Evolutionary conservation across 768 basidiomycete species (phyloP).

Genomic region (Collybiopsis luxurians): DNA sequence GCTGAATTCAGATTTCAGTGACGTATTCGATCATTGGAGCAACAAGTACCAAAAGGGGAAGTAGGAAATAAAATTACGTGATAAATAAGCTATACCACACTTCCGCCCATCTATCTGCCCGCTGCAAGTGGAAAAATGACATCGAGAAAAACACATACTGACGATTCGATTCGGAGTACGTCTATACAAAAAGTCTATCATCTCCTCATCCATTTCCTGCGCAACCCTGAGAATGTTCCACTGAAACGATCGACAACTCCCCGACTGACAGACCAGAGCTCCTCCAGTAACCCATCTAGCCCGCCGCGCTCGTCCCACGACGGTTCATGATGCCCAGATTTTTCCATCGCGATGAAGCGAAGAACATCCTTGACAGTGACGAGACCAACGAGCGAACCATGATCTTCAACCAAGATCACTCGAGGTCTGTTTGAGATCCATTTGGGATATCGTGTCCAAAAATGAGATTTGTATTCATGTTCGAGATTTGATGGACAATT

Average conservation of each 20-base stretch:
- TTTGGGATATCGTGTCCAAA: neutral
- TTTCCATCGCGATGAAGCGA: constrained; percentile 71
- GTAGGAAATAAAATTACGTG: constrained; percentile 2
- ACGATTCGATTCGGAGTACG: neutral
- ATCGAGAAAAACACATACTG: constrained; percentile 28
- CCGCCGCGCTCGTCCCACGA: constrained; percentile 65
- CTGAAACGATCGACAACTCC: constrained; percentile 19
- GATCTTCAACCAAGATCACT: constrained; percentile 91
- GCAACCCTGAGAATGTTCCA: constrained; percentile 11
- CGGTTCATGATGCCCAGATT: constrained; percentile 41
- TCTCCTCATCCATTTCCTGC: neutral
- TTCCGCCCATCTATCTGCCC: neutral
- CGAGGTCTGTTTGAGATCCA: constrained; percentile 61
- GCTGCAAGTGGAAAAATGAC: no score
- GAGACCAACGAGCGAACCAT: constrained; percentile 78
- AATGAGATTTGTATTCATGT: no score
- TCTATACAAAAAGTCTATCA: neutral
- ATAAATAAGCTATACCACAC: neutral
- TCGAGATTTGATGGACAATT: no score
- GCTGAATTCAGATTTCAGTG: neutral
- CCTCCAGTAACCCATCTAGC: constrained; percentile 62
- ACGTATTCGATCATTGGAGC: constrained; percentile 3
- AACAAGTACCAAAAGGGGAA: constrained; percentile 1
- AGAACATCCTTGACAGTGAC: constrained; percentile 97
- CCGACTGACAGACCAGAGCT: constrained; percentile 55